phyloP scores from a whole-genome alignment of 2,329 filamentous ascomycete species.

The Epicoccum nigrum region DNA sequence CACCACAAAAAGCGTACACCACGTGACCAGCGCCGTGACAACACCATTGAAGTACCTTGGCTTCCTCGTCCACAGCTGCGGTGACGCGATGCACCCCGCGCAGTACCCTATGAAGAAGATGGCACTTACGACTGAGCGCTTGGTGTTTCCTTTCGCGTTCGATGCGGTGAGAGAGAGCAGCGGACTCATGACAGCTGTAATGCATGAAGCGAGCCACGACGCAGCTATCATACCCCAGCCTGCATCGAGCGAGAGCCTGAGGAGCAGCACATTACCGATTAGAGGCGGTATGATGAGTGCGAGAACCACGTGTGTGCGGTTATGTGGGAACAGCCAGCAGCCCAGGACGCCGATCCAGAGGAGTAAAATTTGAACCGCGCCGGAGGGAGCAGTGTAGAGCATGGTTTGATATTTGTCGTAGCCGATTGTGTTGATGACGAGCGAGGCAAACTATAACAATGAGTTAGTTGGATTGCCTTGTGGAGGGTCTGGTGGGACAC shows the following conservation, averaged over 20 bases:
- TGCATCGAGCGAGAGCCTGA: conserved; percentile 49
- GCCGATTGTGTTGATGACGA: conserved; percentile 51
- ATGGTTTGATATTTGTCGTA: conserved; percentile 53
- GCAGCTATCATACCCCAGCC: conserved; percentile 58
- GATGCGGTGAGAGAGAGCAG: conserved; percentile 51
- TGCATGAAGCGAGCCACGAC: conserved; percentile 51
- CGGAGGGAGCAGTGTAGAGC: conserved; percentile 56
- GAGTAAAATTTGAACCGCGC: conserved; percentile 54
- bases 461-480: background rate
- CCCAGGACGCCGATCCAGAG: conserved; percentile 55
- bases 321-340: conserved; percentile 49
- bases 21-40: conserved; percentile 54
- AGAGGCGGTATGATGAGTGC: conserved; percentile 52
- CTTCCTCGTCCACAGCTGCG: conserved; percentile 56
- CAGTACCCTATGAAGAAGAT: conserved; percentile 61
- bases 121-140: conserved; percentile 53
- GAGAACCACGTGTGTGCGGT: conserved; percentile 50
- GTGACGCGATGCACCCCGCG: conserved; percentile 54
- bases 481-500: background rate
- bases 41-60: conserved; percentile 57
- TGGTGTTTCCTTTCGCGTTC: conserved; percentile 61
- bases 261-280: conserved; percentile 53
- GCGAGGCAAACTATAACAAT: conserved; percentile 52
- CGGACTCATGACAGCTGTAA: conserved; percentile 9
- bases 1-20: conserved; percentile 32